Evolutionary conservation across 2,329 filamentous ascomycete species (phyloP).

Genomic region (Paracoccidioides lutzii): DNA sequence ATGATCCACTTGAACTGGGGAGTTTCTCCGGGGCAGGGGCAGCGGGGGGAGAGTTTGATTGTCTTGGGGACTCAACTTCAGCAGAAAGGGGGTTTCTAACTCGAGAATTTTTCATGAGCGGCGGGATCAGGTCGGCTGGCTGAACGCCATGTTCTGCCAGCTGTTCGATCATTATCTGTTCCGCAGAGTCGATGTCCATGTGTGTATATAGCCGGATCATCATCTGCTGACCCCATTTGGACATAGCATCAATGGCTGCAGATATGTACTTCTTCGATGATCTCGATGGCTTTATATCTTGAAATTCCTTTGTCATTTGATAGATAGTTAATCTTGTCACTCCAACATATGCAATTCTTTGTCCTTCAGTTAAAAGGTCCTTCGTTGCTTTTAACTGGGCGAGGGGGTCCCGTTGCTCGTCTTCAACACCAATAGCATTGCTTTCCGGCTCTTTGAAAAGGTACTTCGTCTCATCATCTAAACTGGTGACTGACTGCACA

Average conservation of each 20-base stretch:
- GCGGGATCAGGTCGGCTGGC: conserved; percentile 67
- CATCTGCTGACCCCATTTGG: conserved; percentile 97
- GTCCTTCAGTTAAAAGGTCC: conserved; percentile 83
- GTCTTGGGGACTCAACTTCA: conserved; percentile 21
- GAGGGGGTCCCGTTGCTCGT: conserved; percentile 75
- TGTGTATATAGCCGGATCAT: conserved; percentile 90
- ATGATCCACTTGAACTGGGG: conserved; percentile 17
- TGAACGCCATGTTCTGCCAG: conserved; percentile 83
- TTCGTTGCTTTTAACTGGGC: conserved; percentile 94
- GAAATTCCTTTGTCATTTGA: conserved; percentile 58
- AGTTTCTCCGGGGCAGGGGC: conserved; percentile 15
- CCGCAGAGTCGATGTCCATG: conserved; percentile 81
- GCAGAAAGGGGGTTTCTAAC: conserved; percentile 84
- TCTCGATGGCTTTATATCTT: conserved; percentile 45
- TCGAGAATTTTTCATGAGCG: conserved; percentile 79
- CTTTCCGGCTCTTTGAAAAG: conserved; percentile 65
- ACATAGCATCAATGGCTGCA: conserved; percentile 60
- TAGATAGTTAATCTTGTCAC: conserved; percentile 70
- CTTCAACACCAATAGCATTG: conserved; percentile 51
- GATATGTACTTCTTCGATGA: conserved; percentile 59
- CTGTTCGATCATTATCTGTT: conserved; percentile 99
- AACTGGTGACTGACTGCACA: conserved; percentile 79
- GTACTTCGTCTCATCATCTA: conserved; percentile 96
- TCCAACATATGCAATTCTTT: conserved; percentile 91
- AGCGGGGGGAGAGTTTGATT: conserved; percentile 25